Evolutionary conservation across 2,329 filamentous ascomycete species (phyloP).

Genomic region (Stagonosporopsis chrysanthemi): DNA sequence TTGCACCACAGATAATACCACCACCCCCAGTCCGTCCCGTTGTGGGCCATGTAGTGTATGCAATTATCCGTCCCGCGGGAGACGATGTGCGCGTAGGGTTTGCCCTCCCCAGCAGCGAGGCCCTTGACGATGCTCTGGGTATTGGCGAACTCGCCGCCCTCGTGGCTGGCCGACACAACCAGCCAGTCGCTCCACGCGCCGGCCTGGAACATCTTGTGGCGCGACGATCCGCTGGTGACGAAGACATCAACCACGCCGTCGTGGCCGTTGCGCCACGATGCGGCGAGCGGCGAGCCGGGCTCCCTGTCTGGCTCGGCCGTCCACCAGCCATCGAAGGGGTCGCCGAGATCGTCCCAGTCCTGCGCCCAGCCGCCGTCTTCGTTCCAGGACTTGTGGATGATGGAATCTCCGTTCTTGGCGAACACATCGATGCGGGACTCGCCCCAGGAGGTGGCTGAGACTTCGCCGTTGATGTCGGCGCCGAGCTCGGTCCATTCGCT

Average conservation of each 20-base stretch:
- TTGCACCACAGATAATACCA: conserved; percentile 6
- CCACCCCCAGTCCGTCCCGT: conserved; percentile 14
- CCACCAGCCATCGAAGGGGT: neutral
- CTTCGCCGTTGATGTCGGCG: conserved; percentile 3
- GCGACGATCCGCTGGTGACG: neutral
- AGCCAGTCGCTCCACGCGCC: conserved; percentile 21
- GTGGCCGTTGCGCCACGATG: conserved; percentile 3
- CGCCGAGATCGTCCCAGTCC: conserved; percentile 5
- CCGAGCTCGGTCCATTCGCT: conserved; percentile 17
- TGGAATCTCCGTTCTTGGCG: neutral
- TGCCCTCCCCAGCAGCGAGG: conserved; percentile 1
- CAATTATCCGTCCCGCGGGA: conserved; percentile 18
- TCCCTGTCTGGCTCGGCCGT: neutral
- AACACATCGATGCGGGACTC: conserved; percentile 22
- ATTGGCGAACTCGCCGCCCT: conserved; percentile 16
- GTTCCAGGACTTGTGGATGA: conserved; percentile 9
- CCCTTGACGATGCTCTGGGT: conserved; percentile 20
- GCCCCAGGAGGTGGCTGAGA: conserved; percentile 17
- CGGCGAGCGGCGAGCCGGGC: neutral
- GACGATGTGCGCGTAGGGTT: conserved; percentile 15
- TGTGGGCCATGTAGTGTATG: conserved; percentile 13
- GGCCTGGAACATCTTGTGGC: conserved; percentile 14
- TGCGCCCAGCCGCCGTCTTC: neutral
- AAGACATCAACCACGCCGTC: conserved; percentile 19
- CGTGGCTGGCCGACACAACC: conserved; percentile 11